Base-by-base conservation (phyloP, 2,329 filamentous ascomycete genomes). In the Fonsecaea multimorphosa region DNA sequence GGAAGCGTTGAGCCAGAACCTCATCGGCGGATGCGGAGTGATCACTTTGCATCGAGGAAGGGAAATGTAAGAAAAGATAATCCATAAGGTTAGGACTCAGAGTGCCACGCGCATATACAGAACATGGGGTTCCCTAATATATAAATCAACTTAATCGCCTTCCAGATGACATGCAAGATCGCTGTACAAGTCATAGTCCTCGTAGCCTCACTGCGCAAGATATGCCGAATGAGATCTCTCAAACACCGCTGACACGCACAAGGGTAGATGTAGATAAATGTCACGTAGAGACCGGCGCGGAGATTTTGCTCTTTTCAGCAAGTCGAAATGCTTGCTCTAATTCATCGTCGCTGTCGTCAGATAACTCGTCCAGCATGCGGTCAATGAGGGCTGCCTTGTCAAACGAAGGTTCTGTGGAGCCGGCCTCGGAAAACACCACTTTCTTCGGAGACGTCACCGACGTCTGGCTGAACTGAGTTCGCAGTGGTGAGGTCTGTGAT, bases 301-400 rank as follows among this genome's bases (percentile, higher is more conserved):
- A 29, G 32, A 63, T 24, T 40, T 67, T 67, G 38, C 55, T 57
- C 31, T 67, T 66, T 31, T 66, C 68, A 3, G 68, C 65, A 19
- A 70, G 60, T 56, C 58, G 58, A 22, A 71, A 67, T 7, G 70
- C 70, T 54, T 65, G 62, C 36, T 72, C 68, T 24, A 72, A 57
- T 12, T 73, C 73, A 36, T 70, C 66, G 34, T 74, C 73, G 32
- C 72, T 73, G 57, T 74, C 73, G 54, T 72, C 69, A 1, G 67
- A 69, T 62, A 75, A 64, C 49, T 72, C 72, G 40, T 75, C 73
- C 14, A 75, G 64, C 67, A 75, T 72, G 24, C 71, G 73, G 40
- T 74, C 74, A 55, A 75, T 74, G 16, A 72, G 69, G 29, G 73
- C 73, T 46, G 63, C 46, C 54, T 68, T 73, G 60, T 68, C 67